Evolutionary conservation across 345 rosid genomes (phyloP), one percentile per base, ranked within the genome.

Genomic region (Sapria himalayana): DNA sequence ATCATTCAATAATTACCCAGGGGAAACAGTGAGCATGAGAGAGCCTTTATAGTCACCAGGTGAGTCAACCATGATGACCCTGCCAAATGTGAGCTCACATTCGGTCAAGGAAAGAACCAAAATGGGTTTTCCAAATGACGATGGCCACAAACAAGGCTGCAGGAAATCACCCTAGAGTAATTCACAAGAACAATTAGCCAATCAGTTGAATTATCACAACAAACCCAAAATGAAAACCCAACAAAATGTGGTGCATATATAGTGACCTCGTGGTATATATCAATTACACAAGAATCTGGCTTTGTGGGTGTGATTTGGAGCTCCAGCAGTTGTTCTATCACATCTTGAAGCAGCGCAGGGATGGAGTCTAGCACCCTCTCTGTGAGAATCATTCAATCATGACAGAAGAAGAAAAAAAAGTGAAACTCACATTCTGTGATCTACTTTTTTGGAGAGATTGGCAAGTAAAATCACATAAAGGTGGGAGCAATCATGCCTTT

Each of bases 261-360:
- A 48, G 12, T 22, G 29, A 79, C 99, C 99, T 84, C 86, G 41
- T 67, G 64, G 41, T 66, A 91, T 60, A 77, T 57, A 62, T 91
- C 92, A 52, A 91, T 73, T 43, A 77, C 58, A 61, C 95, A 91
- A 2, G 77, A 58, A 50, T 91, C 92, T 16, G 99, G 95, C 59
- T 69, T 91, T 57, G 56, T 51, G 29, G 72, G 63, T 51, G 62
- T 52, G 46, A 74, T 52, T 61, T 77, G 76, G 68, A 47, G 57
- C 37, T 61, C 39, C 47, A 84, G 69, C 31, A 84, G 41, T 25
- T 56, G 81, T 18, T 77, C 81, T 41, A 84, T 66, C 35, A 76
- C 67, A 55, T 77, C 92, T 61, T 69, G 81, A 59, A 89, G 71
- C 54, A 56, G 42, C 35, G 86, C 18, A 35, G 98, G 95, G 33